Percentiles rank a stretch among this genome's conserved stretches.
phyloP scores from a whole-genome alignment of 306 rosid species.

The Glycine tomentella region DNA sequence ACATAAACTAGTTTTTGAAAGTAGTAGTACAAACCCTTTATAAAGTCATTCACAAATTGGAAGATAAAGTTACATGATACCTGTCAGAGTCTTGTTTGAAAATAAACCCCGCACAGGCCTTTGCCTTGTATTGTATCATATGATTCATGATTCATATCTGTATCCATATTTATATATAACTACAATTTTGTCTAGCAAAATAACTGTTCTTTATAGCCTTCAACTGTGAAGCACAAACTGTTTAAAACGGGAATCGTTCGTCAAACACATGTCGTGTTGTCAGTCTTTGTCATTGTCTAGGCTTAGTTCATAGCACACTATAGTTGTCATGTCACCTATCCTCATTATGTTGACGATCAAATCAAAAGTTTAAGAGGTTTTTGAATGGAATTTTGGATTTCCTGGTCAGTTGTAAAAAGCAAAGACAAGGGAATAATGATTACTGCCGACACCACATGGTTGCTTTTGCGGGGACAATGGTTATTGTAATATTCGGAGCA shows the following conservation, averaged over 20 bases:
- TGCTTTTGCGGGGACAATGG: constrained; percentile 16
- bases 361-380: not conserved
- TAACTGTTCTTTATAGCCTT: not conserved
- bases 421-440: constrained; percentile 17
- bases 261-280: constrained; percentile 14
- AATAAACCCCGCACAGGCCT: not conserved
- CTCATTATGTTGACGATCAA: constrained; percentile 14
- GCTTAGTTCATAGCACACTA: constrained; percentile 16
- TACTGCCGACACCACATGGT: constrained; percentile 7
- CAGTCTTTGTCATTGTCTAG: constrained; percentile 9
- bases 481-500: not conserved
- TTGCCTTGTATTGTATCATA: not conserved
- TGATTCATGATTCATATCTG: not conserved
- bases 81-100: not conserved
- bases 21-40: not conserved
- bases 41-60: not conserved
- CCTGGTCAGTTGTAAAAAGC: not conserved
- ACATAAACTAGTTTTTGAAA: not conserved
- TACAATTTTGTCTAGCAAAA: not conserved
- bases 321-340: constrained; percentile 1
- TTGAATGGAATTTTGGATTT: constrained; percentile 22
- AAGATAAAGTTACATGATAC: not conserved
- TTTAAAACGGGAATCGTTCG: not conserved
- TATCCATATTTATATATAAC: too few species aligned
- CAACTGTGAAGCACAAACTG: not conserved